These are phyloP conservation scores for Colletotrichum shisoi DNA, from an alignment of 2,329 filamentous ascomycete genomes.

Conservation along the genomic window DNA sequence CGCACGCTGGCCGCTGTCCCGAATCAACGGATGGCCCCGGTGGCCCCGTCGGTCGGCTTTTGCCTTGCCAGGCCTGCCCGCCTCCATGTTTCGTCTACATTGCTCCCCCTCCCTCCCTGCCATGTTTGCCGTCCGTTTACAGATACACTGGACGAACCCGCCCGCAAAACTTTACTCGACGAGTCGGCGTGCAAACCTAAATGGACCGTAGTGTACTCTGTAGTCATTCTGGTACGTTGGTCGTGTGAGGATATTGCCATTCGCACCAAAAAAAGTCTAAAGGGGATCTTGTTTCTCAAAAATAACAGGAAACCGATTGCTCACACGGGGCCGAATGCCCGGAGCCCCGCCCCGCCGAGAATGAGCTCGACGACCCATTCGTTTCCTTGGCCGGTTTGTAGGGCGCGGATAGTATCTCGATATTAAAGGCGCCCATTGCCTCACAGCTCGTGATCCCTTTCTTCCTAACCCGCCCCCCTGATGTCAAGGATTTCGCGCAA, in stretches of 20 bases:
- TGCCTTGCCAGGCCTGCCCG: neutral
- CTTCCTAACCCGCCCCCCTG: neutral
- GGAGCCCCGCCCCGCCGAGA: constrained; percentile 17
- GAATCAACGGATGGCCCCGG: constrained; percentile 12
- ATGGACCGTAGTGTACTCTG: no score
- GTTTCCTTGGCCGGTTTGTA: constrained; percentile 20
- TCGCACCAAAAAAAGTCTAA: neutral
- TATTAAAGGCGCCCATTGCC: constrained; percentile 26
- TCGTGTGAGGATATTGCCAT: neutral
- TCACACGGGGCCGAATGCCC: neutral
- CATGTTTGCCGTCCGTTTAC: neutral
- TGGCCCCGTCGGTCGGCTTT: constrained; percentile 30
- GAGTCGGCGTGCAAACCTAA: constrained; percentile 26
- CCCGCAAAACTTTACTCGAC: constrained; percentile 30
- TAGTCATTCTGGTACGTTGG: neutral
- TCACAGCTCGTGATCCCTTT: constrained; percentile 11
- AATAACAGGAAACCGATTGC: constrained; percentile 16
- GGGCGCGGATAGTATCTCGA: constrained; percentile 13
- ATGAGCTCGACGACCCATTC: constrained; percentile 20
- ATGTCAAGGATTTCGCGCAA: neutral
- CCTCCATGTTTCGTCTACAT: constrained; percentile 35
- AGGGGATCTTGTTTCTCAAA: constrained; percentile 7
- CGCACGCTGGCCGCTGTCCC: neutral
- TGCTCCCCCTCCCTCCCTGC: neutral
- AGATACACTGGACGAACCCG: constrained; percentile 15